A percentile compares a stretch with the other conserved stretches of the same genome.
These are phyloP conservation scores for Bimuria novae-zelandiae DNA, from an alignment of 2,329 filamentous ascomycete species.

Conservation along the genomic window DNA sequence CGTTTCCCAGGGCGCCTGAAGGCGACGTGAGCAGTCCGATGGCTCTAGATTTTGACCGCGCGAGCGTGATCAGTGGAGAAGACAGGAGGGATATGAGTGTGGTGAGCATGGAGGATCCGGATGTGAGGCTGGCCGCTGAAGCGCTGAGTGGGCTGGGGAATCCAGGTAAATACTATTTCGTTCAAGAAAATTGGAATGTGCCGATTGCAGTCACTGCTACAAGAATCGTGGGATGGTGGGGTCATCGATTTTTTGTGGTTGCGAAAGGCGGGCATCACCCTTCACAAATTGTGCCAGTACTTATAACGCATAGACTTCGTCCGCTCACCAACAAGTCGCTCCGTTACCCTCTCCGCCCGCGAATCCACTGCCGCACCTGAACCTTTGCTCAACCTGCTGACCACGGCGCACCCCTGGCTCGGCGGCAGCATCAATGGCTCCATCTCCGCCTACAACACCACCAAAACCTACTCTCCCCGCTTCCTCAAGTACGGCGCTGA, in stretches of 20 bases:
- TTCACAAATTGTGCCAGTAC: neutral
- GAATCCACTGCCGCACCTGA: conserved; percentile 63
- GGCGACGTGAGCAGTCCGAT: conserved; percentile 50
- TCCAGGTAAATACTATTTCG: conserved; percentile 45
- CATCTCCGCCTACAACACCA: conserved; percentile 80
- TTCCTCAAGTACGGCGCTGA: conserved; percentile 87
- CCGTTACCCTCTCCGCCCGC: conserved; percentile 39
- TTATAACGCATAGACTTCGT: conserved; percentile 46
- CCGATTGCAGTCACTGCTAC: neutral
- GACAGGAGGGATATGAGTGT: conserved; percentile 46
- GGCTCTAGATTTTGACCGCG: conserved; percentile 50
- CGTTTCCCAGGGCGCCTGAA: conserved; percentile 41
- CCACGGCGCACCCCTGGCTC: conserved; percentile 83
- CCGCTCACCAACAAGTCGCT: conserved; percentile 45
- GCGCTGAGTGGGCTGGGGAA: conserved; percentile 56
- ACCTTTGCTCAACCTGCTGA: conserved; percentile 83
- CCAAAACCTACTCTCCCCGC: conserved; percentile 87
- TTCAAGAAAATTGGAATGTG: too few species aligned
- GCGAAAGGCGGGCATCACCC: neutral
- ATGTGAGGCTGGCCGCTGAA: conserved; percentile 56
- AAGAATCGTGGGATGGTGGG: neutral
- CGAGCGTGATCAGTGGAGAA: conserved; percentile 50
- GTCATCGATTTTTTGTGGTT: neutral
- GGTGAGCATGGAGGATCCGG: conserved; percentile 54
- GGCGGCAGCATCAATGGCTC: conserved; percentile 84